Conservation (phyloP, 2,329 filamentous ascomycete species). For the Trichoderma polysporum region DNA sequence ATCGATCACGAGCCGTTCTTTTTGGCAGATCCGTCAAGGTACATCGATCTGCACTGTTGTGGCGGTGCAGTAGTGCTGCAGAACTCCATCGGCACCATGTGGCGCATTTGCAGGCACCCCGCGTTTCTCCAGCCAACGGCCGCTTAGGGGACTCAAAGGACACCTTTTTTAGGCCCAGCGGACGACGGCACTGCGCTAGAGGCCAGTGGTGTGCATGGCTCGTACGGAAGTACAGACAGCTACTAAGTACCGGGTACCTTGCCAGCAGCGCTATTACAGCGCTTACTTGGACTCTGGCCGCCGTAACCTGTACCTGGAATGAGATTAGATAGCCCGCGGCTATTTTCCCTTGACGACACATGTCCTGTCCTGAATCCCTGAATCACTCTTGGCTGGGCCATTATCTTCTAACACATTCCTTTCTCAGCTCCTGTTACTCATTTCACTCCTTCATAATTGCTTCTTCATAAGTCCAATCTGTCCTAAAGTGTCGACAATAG, state of each 20-base stretch:
- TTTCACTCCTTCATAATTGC: not conserved
- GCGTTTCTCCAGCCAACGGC: not conserved
- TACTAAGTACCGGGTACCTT: not conserved
- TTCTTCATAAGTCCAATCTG: conserved; percentile 26
- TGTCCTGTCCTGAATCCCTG: conserved; percentile 31
- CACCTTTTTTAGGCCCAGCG: not conserved
- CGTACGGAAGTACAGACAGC: not conserved
- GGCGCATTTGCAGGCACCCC: not conserved
- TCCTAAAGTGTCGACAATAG: conserved; percentile 20
- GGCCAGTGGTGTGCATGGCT: not conserved
- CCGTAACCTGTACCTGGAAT: not conserved
- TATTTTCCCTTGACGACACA: conserved; percentile 29
- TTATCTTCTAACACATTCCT: not conserved
- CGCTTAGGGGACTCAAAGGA: too few relatives aligned
- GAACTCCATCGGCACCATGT: not conserved
- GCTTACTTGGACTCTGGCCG: not conserved
- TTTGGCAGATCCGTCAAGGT: not conserved
- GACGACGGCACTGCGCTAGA: not conserved
- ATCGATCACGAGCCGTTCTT: too few relatives aligned
- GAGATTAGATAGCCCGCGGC: conserved; percentile 15
- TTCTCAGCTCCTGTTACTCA: not conserved
- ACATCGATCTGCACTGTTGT: not conserved
- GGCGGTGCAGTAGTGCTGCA: not conserved
- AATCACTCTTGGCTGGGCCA: conserved; percentile 3
- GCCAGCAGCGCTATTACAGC: not conserved